These are phyloP conservation scores for Lactarius sanguifluus DNA, from an alignment of 768 basidiomycete species.

Conservation along the genomic window DNA sequence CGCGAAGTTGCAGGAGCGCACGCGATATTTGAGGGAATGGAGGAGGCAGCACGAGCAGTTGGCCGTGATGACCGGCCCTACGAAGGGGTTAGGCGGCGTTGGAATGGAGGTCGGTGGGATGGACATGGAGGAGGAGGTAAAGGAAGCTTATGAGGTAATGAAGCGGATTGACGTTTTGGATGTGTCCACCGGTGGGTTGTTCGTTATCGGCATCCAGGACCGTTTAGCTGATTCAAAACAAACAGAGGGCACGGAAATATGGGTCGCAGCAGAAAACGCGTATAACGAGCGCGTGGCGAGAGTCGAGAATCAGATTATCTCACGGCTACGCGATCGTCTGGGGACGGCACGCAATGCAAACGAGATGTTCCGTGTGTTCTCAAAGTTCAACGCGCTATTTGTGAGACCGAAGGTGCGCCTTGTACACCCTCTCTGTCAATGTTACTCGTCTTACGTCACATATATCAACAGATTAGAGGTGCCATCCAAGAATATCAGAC, in stretches of 20 bases:
- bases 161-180: conserved; percentile 96
- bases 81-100: conserved; percentile 74
- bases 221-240: conserved; percentile 12
- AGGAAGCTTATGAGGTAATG: conserved; percentile 94
- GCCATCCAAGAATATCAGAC: conserved; percentile 99
- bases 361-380: conserved; percentile 99
- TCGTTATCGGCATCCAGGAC: not conserved
- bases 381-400: conserved; percentile 96
- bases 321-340: conserved; percentile 83
- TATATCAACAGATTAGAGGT: conserved; percentile 71
- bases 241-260: conserved; percentile 93
- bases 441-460: not conserved
- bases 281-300: conserved; percentile 97
- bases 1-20: conserved; percentile 85
- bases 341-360: conserved; percentile 97
- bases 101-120: conserved; percentile 82
- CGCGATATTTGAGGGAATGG: conserved; percentile 86
- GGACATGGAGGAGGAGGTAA: conserved; percentile 98
- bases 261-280: conserved; percentile 95
- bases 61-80: conserved; percentile 95
- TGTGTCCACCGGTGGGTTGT: conserved; percentile 75
- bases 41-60: conserved; percentile 97
- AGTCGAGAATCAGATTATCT: conserved; percentile 98
- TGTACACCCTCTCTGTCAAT: not conserved
- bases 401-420: conserved; percentile 84